These are phyloP conservation scores for Haematococcus lacustris DNA, from an alignment of 139 green algal species.

Conservation along the genomic window DNA sequence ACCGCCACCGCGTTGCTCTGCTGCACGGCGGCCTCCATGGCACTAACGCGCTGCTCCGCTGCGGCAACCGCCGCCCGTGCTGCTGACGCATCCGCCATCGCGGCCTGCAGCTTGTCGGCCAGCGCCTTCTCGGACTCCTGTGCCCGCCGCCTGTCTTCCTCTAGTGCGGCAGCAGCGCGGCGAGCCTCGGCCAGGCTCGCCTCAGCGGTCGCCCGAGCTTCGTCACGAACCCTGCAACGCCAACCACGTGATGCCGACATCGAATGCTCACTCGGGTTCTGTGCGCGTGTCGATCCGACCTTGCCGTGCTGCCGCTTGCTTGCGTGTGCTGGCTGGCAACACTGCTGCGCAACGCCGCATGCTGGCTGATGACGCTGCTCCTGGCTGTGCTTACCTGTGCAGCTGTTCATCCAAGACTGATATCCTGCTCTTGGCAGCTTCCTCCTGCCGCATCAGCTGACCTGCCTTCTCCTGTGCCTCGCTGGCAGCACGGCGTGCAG, in stretches of 20 bases:
- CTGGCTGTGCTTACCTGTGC: conserved; percentile 27
- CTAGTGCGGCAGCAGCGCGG: conserved; percentile 12
- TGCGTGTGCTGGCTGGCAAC: too few species aligned
- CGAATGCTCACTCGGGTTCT: too few species aligned
- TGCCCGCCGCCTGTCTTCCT: conserved; percentile 16
- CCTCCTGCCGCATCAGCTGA: conserved; percentile 3
- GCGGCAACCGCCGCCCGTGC: conserved; percentile 13
- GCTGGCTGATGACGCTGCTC: too few species aligned
- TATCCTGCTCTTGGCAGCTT: conserved; percentile 22
- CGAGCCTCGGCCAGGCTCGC: conserved; percentile 27
- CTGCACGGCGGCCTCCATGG: conserved; percentile 36
- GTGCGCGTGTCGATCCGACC: too few species aligned
- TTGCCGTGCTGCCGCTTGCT: too few species aligned
- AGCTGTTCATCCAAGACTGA: conserved; percentile 23
- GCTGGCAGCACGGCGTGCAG: conserved; percentile 3
- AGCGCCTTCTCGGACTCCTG: conserved; percentile 8
- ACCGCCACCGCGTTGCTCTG: conserved; percentile 39
- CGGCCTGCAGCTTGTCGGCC: conserved; percentile 13
- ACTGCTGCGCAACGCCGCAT: too few species aligned
- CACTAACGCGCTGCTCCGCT: conserved; percentile 13
- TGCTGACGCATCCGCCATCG: not conserved
- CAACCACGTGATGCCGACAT: too few species aligned
- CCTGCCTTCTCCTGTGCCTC: conserved; percentile 14
- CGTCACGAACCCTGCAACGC: too few species aligned
- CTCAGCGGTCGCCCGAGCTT: too few species aligned